These are phyloP conservation scores for Aspergillus avenaceus DNA, from an alignment of 495 filamentous ascomycete species.

Conservation along the genomic window DNA sequence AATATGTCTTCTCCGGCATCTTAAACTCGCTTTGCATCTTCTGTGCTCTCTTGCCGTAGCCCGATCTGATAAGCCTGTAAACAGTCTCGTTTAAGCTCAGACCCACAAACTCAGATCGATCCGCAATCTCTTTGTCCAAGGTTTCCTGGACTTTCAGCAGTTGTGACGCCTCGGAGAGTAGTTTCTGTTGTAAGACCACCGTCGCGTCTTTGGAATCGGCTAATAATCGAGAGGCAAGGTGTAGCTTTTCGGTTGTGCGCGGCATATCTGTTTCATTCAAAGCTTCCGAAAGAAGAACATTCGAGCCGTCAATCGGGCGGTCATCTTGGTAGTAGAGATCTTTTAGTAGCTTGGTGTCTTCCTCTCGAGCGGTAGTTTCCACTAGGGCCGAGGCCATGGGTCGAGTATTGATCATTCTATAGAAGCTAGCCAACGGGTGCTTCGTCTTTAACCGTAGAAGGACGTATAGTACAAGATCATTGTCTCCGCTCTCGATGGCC, in stretches of 20 bases:
- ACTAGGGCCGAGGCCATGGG: constrained; percentile 87
- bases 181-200: constrained; percentile 61
- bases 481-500: constrained; percentile 92
- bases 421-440: constrained; percentile 84
- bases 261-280: constrained; percentile 59
- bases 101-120: constrained; percentile 65
- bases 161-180: constrained; percentile 70
- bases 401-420: constrained; percentile 82
- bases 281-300: constrained; percentile 80
- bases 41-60: constrained; percentile 73
- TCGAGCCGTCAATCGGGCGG: constrained; percentile 81
- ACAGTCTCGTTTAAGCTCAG: constrained; percentile 87
- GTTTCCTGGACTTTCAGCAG: constrained; percentile 81
- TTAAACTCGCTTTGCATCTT: constrained; percentile 90
- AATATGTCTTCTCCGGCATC: constrained; percentile 80
- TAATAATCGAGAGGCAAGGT: constrained; percentile 73
- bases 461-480: constrained; percentile 86
- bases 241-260: constrained; percentile 76
- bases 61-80: constrained; percentile 70
- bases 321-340: constrained; percentile 98
- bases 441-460: constrained; percentile 87
- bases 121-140: constrained; percentile 73
- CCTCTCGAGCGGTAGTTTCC: constrained; percentile 70
- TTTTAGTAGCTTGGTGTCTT: constrained; percentile 82
- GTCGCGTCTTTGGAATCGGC: constrained; percentile 75